phyloP scores from a whole-genome alignment of 345 rosid species.

The Rhodamnia argentea region DNA sequence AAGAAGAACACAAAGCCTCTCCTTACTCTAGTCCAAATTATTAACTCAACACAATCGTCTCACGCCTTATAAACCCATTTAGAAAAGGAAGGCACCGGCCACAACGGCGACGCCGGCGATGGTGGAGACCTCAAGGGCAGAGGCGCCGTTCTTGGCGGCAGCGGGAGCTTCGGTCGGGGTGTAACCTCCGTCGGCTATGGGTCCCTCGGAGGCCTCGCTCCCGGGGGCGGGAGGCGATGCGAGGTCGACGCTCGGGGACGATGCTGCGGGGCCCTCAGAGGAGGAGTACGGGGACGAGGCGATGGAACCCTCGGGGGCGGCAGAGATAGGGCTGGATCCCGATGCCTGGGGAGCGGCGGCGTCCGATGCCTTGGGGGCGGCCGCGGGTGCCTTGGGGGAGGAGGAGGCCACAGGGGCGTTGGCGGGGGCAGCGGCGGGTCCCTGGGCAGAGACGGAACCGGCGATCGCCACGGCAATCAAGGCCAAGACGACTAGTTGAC shows the following conservation, averaged over 20 bases:
- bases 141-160: not conserved
- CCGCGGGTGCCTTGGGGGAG: not conserved
- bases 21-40: not conserved
- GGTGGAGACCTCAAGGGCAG: not conserved
- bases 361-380: not conserved
- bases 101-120: not conserved
- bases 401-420: not conserved
- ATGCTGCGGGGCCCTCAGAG: not conserved
- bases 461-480: not conserved
- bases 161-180: not conserved
- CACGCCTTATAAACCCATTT: not conserved
- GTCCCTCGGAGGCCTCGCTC: slow-evolving; percentile 1
- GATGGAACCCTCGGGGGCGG: not conserved
- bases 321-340: not conserved
- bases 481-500: slow-evolving; percentile 1
- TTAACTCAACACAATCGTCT: not conserved
- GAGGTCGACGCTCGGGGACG: not conserved
- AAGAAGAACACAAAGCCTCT: not conserved
- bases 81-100: slow-evolving; percentile 3
- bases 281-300: not conserved
- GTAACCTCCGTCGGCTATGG: not conserved
- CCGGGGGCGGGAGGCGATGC: slow-evolving; percentile 4
- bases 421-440: not conserved
- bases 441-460: not conserved
- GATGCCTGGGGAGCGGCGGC: not conserved